phyloP scores from a whole-genome alignment of 192 early-diverging fungal species.

The Phycomyces blakesleeanus region DNA sequence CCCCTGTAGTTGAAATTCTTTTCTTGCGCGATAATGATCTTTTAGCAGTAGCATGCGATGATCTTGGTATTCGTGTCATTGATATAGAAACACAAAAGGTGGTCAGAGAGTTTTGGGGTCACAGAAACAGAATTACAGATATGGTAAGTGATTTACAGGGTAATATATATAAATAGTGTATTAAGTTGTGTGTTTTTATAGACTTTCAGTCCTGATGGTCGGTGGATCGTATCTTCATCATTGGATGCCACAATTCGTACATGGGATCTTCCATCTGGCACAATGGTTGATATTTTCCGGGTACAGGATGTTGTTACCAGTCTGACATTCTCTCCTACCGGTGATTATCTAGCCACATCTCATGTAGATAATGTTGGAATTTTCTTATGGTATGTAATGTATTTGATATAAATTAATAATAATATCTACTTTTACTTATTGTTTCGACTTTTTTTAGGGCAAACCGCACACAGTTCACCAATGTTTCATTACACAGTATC shows the following conservation, averaged over 20 bases:
- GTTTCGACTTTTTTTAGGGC: constrained; percentile 50
- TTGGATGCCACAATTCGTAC: constrained; percentile 88
- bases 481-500: constrained; percentile 66
- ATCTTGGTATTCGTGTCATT: constrained; percentile 81
- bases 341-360: constrained; percentile 88
- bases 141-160: constrained; percentile 51
- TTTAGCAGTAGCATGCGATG: constrained; percentile 81
- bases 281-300: constrained; percentile 81
- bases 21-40: constrained; percentile 73
- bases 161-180: constrained; percentile 9
- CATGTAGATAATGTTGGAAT: constrained; percentile 92
- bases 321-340: constrained; percentile 84
- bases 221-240: constrained; percentile 81
- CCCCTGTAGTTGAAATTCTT: constrained; percentile 58
- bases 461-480: constrained; percentile 77
- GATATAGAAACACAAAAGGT: constrained; percentile 78
- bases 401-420: no score
- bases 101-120: constrained; percentile 88
- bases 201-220: constrained; percentile 88
- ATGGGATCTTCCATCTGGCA: constrained; percentile 94
- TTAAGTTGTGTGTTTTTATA: constrained; percentile 25
- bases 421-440: no score
- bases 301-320: constrained; percentile 76
- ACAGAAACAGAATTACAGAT: constrained; percentile 84
- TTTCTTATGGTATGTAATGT: constrained; percentile 68